phyloP scores from a whole-genome alignment of 768 basidiomycete species.

The Paxillus ammoniavirescens region DNA sequence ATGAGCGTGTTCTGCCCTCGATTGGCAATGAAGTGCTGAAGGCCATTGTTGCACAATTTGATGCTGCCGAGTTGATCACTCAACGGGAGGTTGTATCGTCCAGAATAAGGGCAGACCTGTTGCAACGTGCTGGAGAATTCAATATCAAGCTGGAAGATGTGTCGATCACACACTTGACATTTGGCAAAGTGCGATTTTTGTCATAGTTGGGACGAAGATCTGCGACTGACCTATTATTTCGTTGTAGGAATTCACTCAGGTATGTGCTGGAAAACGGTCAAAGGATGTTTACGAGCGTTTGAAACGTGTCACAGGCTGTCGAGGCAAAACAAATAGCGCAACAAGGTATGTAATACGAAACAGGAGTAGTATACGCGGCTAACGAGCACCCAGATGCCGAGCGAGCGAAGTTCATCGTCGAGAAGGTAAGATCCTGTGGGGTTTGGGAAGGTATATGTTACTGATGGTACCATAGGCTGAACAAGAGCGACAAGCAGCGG shows the following conservation, averaged over 20 bases:
- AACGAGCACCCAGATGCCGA: slow-evolving; percentile 73
- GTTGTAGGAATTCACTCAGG: slow-evolving; percentile 82
- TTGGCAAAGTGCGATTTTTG: slow-evolving; percentile 63
- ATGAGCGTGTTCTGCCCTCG: slow-evolving; percentile 95
- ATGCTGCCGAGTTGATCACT: slow-evolving; percentile 94
- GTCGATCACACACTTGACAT: slow-evolving; percentile 89
- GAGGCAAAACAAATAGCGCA: slow-evolving; percentile 99
- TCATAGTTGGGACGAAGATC: background rate
- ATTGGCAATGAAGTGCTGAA: slow-evolving; percentile 98
- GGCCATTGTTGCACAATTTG: slow-evolving; percentile 97
- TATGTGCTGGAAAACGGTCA: slow-evolving; percentile 15
- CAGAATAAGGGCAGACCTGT: slow-evolving; percentile 86
- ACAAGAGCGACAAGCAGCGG: slow-evolving; percentile 97
- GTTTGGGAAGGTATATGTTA: slow-evolving; percentile 4
- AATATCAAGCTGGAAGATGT: slow-evolving; percentile 96
- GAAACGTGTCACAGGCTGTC: slow-evolving; percentile 59
- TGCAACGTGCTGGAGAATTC: slow-evolving; percentile 94
- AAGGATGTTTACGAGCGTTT: background rate
- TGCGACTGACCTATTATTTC: slow-evolving; percentile 8
- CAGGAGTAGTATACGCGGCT: slow-evolving; percentile 6
- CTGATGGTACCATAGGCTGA: slow-evolving; percentile 67
- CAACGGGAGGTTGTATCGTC: slow-evolving; percentile 97
- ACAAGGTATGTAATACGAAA: slow-evolving; percentile 61
- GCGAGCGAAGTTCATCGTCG: slow-evolving; percentile 98
- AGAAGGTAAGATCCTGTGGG: slow-evolving; percentile 62